Evolutionary conservation across 2,329 filamentous ascomycete species (phyloP), one percentile per base, ranked within the genome.

Genomic region (Phoma sp.): DNA sequence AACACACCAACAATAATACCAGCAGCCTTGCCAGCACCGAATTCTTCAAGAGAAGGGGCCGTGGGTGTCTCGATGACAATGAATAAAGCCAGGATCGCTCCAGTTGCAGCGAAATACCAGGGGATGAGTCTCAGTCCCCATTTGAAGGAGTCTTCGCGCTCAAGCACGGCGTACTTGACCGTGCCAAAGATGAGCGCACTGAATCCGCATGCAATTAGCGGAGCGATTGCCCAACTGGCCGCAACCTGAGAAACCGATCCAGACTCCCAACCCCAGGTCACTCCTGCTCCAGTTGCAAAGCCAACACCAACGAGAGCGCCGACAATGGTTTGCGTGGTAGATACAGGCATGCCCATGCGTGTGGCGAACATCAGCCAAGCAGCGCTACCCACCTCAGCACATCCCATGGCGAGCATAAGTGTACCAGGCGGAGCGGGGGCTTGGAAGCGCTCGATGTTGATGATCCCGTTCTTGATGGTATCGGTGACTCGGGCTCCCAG

Each of bases 391-490:
- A 80, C 69, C 43, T 84, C 75, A 54, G 82, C 83, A 66, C 82
- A 84, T 13, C 80, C 78, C 81, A 85, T 84, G 23, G 80, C 83
- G 3, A 86, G 75, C 82, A 86, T 85, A 23, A 86, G 78, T 9
- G 84, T 69, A 7, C 75, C 78, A 2, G 85, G 82, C 22, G 79
- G 71, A 2, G 47, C 58, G 9, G 53, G 57, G 25, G 27, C 37
- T 1, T 75, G 69, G 66, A 84, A 87, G 24, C 77, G 73, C 0
- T 67, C 58, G 32, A 78, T 78, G 50, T 78, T 75, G 64, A 87
- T 81, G 47, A 87, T 79, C 55, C 83, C 83, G 63, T 83, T 86
- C 57, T 83, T 81, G 68, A 87, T 86, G 8, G 85, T 87, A 50
- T 83, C 82, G 24, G 85, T 82, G 4, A 85, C 83, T 54, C 83